Conservation (phyloP, 805 yeast species). For the Wickerhamiella nectarea region DNA sequence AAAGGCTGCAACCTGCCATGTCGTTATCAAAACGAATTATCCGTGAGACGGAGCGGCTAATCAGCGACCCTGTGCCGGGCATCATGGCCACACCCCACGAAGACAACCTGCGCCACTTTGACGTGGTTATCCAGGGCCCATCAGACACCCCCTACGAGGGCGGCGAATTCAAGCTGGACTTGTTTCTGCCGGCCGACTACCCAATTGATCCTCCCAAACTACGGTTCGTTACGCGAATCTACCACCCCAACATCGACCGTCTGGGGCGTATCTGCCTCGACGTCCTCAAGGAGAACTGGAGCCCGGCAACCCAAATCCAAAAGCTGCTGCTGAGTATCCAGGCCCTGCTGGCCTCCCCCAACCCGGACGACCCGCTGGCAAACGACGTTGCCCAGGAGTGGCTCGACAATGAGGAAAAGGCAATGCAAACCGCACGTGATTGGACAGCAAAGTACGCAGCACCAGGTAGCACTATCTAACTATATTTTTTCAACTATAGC, state of each 20-base stretch:
- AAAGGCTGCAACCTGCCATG: constrained; percentile 8
- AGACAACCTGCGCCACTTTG: constrained; percentile 83
- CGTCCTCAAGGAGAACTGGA: constrained; percentile 90
- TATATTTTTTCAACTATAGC: background rate
- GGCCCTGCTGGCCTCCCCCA: constrained; percentile 88
- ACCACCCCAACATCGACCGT: constrained; percentile 93
- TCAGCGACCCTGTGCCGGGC: constrained; percentile 93
- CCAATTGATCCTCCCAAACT: constrained; percentile 98
- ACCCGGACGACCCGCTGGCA: constrained; percentile 96
- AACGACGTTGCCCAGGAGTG: constrained; percentile 96
- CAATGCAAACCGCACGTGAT: constrained; percentile 64
- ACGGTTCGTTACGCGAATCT: constrained; percentile 81
- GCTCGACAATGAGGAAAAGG: constrained; percentile 72
- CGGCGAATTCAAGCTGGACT: constrained; percentile 64
- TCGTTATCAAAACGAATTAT: constrained; percentile 78
- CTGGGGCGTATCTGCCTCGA: constrained; percentile 92
- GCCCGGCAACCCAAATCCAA: constrained; percentile 92
- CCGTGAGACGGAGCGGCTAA: constrained; percentile 87
- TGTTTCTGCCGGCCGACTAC: constrained; percentile 89
- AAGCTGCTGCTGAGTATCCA: constrained; percentile 84
- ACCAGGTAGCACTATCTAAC: background rate
- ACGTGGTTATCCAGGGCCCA: constrained; percentile 88
- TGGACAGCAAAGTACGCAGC: constrained; percentile 56
- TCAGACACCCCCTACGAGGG: constrained; percentile 77
- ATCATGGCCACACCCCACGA: constrained; percentile 88